Evolutionary conservation across 2,329 filamentous ascomycete species (phyloP).

Genomic region (Epichloe glyceriae): DNA sequence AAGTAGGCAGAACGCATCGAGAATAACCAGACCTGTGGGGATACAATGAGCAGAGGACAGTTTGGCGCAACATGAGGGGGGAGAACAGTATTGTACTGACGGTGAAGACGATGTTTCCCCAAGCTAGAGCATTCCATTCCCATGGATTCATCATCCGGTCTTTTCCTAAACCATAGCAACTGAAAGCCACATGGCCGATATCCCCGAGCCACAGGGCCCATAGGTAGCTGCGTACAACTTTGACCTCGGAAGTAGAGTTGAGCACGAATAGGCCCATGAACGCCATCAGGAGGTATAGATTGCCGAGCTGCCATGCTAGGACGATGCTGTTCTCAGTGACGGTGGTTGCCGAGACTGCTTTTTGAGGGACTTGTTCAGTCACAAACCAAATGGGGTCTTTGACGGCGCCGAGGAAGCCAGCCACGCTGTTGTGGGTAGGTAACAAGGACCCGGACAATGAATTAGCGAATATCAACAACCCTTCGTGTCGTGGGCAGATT

Average conservation of each 20-base stretch:
- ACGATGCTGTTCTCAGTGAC: constrained; percentile 35
- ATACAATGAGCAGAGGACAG: neutral
- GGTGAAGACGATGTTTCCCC: constrained; percentile 59
- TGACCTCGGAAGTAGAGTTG: constrained; percentile 49
- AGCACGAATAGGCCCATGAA: constrained; percentile 52
- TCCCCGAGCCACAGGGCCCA: constrained; percentile 53
- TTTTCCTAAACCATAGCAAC: constrained; percentile 43
- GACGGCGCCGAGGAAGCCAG: constrained; percentile 44
- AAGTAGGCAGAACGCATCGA: constrained; percentile 44
- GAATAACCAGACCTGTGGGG: constrained; percentile 37
- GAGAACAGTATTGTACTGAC: constrained; percentile 23
- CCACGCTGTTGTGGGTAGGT: constrained; percentile 31
- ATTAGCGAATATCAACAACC: constrained; percentile 7
- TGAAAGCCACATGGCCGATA: constrained; percentile 53
- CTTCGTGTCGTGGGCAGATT: neutral
- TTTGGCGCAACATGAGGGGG: neutral
- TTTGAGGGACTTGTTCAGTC: constrained; percentile 41
- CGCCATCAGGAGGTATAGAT: constrained; percentile 53
- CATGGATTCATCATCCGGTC: constrained; percentile 37
- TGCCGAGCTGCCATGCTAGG: constrained; percentile 56
- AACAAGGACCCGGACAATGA: constrained; percentile 4
- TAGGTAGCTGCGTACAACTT: constrained; percentile 54
- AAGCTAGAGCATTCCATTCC: constrained; percentile 57
- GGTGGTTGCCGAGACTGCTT: constrained; percentile 16
- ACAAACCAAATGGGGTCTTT: constrained; percentile 49